Conservation (phyloP, 2,329 filamentous ascomycete genomes). For the Alternaria incomplexa region DNA sequence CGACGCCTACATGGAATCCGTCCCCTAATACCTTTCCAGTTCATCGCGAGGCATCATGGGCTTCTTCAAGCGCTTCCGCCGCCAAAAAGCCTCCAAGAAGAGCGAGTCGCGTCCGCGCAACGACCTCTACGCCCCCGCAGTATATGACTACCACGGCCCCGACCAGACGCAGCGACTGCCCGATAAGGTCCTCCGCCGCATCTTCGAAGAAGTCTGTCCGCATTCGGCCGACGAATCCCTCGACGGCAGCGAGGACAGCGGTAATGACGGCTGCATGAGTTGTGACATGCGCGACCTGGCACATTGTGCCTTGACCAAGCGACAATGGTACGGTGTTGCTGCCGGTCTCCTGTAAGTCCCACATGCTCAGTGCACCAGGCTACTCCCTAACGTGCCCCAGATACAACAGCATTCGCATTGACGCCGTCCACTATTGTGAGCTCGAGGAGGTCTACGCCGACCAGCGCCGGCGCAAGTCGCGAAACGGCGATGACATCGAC, state of each 20-base stretch:
- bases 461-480: conserved; percentile 60
- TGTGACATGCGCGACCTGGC: conserved; percentile 91
- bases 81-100: conserved; percentile 51
- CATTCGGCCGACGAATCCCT: conserved; percentile 75
- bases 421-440: conserved; percentile 92
- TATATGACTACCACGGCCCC: conserved; percentile 43
- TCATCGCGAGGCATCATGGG: conserved; percentile 52
- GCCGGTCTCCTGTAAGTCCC: conserved; percentile 67
- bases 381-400: conserved; percentile 53
- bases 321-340: conserved; percentile 70
- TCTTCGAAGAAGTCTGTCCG: conserved; percentile 84
- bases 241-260: conserved; percentile 79
- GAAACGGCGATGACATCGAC: conserved; percentile 81
- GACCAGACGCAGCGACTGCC: conserved; percentile 63
- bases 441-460: conserved; percentile 82
- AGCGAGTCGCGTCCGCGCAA: conserved; percentile 39
- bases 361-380: not conserved
- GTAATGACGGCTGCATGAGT: conserved; percentile 85
- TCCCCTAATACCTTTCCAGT: conserved; percentile 26
- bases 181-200: conserved; percentile 71
- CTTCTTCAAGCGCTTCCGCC: conserved; percentile 58
- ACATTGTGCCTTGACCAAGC: conserved; percentile 76
- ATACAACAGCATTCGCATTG: conserved; percentile 89
- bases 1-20: conserved; percentile 16
- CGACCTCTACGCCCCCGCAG: conserved; percentile 35